A percentile compares a stretch with the other conserved stretches of the same genome.
phyloP scores from a whole-genome alignment of 169 alveolate species.

The Plasmodium gonderi region DNA sequence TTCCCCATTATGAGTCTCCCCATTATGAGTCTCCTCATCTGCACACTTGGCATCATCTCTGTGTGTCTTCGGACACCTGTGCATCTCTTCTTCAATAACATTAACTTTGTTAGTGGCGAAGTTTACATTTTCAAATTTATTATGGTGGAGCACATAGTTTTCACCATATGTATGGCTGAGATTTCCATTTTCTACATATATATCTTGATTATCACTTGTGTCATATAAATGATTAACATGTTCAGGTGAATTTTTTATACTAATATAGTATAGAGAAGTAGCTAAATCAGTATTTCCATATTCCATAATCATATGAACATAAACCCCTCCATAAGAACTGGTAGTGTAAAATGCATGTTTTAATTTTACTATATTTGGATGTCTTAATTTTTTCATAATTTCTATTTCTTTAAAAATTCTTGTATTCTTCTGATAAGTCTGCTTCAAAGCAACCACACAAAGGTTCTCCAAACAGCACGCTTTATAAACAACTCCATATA shows the following conservation, averaged over 20 bases:
- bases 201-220: neutral
- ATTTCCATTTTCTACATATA: neutral
- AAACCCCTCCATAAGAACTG: conserved; percentile 30
- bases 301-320: conserved; percentile 69
- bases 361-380: conserved; percentile 94
- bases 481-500: conserved; percentile 98
- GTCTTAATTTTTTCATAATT: conserved; percentile 94
- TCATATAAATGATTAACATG: neutral
- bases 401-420: conserved; percentile 49
- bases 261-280: conserved; percentile 47
- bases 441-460: conserved; percentile 96
- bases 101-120: no score
- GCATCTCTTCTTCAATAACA: no score
- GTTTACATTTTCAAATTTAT: no score
- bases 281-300: conserved; percentile 68
- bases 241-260: conserved; percentile 11
- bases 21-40: neutral
- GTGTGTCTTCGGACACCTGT: no score
- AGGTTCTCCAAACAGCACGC: conserved; percentile 95
- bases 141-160: neutral
- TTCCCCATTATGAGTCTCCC: neutral
- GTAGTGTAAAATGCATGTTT: conserved; percentile 91
- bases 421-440: conserved; percentile 90
- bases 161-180: neutral
- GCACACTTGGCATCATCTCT: neutral